phyloP scores from a whole-genome alignment of 1,284 basidiomycete species.

The Austroboletus olivaceoglutinosus region DNA sequence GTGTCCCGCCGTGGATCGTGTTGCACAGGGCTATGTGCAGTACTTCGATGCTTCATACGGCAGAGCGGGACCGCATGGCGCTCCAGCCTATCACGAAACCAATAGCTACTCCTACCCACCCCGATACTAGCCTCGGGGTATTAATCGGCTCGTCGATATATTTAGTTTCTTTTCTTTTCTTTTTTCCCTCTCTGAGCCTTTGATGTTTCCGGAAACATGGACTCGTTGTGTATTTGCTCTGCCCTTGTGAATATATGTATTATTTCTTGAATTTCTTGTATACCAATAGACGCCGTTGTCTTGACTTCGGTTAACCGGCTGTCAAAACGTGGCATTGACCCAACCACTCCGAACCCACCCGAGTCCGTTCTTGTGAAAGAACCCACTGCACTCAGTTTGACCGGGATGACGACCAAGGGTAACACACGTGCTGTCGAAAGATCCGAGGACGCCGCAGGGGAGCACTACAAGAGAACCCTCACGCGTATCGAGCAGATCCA shows the following conservation, averaged over 20 bases:
- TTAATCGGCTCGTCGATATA: constrained; percentile 2
- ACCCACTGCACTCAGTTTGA: neutral
- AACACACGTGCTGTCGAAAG: constrained; percentile 9
- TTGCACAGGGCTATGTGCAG: constrained; percentile 9
- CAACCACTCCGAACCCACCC: too few species aligned
- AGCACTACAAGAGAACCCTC: constrained; percentile 55
- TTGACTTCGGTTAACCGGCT: neutral
- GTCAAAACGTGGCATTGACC: too few species aligned
- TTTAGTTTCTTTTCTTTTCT: constrained; percentile 1
- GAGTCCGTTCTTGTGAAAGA: too few species aligned
- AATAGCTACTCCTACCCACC: constrained; percentile 12
- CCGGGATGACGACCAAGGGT: constrained; percentile 23
- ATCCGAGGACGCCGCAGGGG: constrained; percentile 33
- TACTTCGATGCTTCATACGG: constrained; percentile 11
- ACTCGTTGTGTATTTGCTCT: constrained; percentile 6
- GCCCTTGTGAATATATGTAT: constrained; percentile 3
- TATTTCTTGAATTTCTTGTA: constrained; percentile 11
- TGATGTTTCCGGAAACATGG: constrained; percentile 15
- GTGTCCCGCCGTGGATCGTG: constrained; percentile 10
- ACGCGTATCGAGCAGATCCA: constrained; percentile 69
- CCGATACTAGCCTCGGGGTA: neutral
- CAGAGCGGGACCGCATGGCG: constrained; percentile 14
- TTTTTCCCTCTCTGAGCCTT: neutral
- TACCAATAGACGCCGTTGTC: constrained; percentile 10
- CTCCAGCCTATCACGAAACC: constrained; percentile 12